A percentile compares a stretch with the other conserved stretches of the same genome.
phyloP scores from a whole-genome alignment of 2,329 filamentous ascomycete genomes.

The Paecilomyces sp. region DNA sequence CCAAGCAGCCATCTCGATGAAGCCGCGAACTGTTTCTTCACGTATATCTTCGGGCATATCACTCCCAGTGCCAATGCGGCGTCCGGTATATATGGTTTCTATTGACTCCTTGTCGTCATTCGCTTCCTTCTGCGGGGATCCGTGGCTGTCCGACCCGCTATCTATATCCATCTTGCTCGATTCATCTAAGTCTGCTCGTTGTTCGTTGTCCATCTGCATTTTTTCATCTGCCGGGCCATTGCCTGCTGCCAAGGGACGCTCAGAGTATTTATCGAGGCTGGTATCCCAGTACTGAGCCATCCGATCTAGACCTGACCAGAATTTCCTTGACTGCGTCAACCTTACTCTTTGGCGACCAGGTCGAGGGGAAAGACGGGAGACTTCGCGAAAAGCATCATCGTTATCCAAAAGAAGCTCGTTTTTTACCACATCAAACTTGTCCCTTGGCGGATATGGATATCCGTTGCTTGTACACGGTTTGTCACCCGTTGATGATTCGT shows the following conservation, averaged over 20 bases:
- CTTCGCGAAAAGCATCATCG: slow-evolving; percentile 50
- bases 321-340: slow-evolving; percentile 51
- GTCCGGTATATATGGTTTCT: slow-evolving; percentile 46
- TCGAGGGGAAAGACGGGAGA: slow-evolving; percentile 41
- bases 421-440: slow-evolving; percentile 42
- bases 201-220: slow-evolving; percentile 11
- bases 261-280: slow-evolving; percentile 50
- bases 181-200: slow-evolving; percentile 10
- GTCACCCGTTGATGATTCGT: slow-evolving; percentile 3
- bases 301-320: slow-evolving; percentile 53
- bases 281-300: slow-evolving; percentile 58
- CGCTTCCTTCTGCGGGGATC: slow-evolving; percentile 2
- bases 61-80: slow-evolving; percentile 49
- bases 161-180: slow-evolving; percentile 10
- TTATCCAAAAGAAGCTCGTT: slow-evolving; percentile 50
- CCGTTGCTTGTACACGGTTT: slow-evolving; percentile 41
- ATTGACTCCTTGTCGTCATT: slow-evolving; percentile 4
- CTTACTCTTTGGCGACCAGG: slow-evolving; percentile 41
- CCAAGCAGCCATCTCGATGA: slow-evolving; percentile 53
- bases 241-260: slow-evolving; percentile 23
- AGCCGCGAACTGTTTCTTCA: slow-evolving; percentile 47
- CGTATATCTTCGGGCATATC: slow-evolving; percentile 55
- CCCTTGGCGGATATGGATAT: slow-evolving; percentile 39
- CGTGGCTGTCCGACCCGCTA: slow-evolving; percentile 1
- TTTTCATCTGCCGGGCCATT: slow-evolving; percentile 7